Evolutionary conservation across 345 rosid genomes (phyloP).

Genomic region (Zanthoxylum bungeanum): DNA sequence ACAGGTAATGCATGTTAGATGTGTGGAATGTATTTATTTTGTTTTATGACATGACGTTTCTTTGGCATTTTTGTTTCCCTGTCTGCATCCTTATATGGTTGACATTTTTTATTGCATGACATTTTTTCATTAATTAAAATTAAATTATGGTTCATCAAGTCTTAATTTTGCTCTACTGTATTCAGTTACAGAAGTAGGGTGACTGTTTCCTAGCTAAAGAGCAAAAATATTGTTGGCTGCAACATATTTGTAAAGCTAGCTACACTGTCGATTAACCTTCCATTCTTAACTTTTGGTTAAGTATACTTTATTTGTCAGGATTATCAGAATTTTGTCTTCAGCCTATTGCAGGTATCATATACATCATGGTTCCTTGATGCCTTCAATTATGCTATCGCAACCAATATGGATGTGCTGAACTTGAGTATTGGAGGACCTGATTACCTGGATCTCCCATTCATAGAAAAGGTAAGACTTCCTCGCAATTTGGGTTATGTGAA

Average conservation of each 20-base stretch:
- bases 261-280: neutral
- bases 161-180: neutral
- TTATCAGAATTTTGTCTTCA: constrained; percentile 80
- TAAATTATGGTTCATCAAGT: neutral
- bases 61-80: neutral
- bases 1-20: constrained; percentile 76
- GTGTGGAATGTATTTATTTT: constrained; percentile 8
- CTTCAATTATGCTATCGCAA: constrained; percentile 94
- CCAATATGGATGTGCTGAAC: constrained; percentile 88
- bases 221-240: constrained; percentile 3
- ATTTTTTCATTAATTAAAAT: neutral
- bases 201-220: neutral
- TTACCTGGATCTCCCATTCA: constrained; percentile 95
- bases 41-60: neutral
- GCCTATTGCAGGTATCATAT: constrained; percentile 98
- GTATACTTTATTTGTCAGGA: constrained; percentile 33
- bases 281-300: constrained; percentile 3
- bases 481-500: neutral
- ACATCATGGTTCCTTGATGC: constrained; percentile 99
- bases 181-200: neutral
- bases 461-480: constrained; percentile 69
- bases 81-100: too few relatives aligned
- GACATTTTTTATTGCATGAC: too few relatives aligned
- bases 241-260: neutral
- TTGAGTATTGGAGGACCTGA: constrained; percentile 99